Base-by-base conservation (phyloP, 352 stramenopile species). In the Aphanomyces invadans region DNA sequence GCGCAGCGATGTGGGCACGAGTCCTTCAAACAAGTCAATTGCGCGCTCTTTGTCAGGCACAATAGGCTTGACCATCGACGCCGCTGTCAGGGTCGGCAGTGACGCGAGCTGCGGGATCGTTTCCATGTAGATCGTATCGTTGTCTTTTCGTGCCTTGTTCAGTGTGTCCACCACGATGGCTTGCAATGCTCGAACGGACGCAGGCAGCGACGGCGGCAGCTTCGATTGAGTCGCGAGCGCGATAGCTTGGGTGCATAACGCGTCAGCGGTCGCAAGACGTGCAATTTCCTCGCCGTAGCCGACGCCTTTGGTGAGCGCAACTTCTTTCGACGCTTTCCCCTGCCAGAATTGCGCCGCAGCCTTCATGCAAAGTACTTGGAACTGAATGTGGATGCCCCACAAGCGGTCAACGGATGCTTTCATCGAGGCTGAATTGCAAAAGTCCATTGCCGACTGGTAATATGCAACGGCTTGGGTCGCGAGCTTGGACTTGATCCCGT, bases 241-340 rank as follows among this genome's bases (percentile, higher is more conserved):
- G 71, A 80, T 75, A 1, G 79, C 82, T 67, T 87, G 73, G 23
- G 67, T 70, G 60, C 82, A 88, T 36, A 81, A 74, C 4, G 72
- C 70, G 64, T 89, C 79, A 21, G 79, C 78, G 4, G 74, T 73
- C 54, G 72, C 68, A 15, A 92, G 73, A 17, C 81, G 73, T 62
- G 81, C 72, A 53, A 92, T 92, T 64, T 92, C 83, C 67, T 90
- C 81, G 45, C 83, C 83, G 29, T 92, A 92, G 31, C 83, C 83
- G 59, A 73, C 70, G 31, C 83, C 83, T 12, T 75, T 70, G 29
- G 64, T 62, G 26, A 89, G 65, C 21, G 83, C 83, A 25, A 67
- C 62, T 5, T 85, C 74, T 48, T 92, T 89, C 9, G 77, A 71
- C 33, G 82, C 81, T n/a, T 75, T 82, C 28, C 74, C 80, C 61